Evolutionary conservation across 495 filamentous ascomycete genomes (phyloP), one percentile per base, ranked within the genome.

Genomic region (Trichoderma virens): DNA sequence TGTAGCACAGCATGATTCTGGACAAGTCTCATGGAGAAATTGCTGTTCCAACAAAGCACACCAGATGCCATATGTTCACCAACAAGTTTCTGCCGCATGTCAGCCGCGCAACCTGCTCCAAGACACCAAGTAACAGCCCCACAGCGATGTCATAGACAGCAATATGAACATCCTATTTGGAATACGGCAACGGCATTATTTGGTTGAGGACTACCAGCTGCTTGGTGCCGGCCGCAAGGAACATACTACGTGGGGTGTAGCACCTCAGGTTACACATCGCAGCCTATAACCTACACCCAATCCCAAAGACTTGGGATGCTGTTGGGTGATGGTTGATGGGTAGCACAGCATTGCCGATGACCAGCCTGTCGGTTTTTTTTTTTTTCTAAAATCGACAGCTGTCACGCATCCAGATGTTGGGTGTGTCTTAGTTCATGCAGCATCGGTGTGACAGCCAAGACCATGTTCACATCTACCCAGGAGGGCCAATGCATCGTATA

Each of bases 401-500:
- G 51, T n/a, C 51, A 56, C 16, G 25, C 51, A 18, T 56, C 4
- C 8, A 13, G 43, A 23, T n/a, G 51, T 30, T 56, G 51, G 27
- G 51, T 2, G 23, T 56, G 23, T 27, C 25, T 30, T 27, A 28
- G 51, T 27, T 56, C 51, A 56, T 56, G 25, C 25, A 56, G 51
- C 51, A 56, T 56, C 51, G 11, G 51, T 56, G 51, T 56, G 51
- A 27, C 51, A n/a, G 51, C 51, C 51, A 56, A 30, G 23, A 6
- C 23, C 51, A n/a, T n/a, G n/a, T 30, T 56, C 27, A 56, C 51
- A 56, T 30, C n/a, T n/a, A n/a, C n/a, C n/a, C n/a, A n/a, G n/a
- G 51, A n/a, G 9, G 25, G 51, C 51, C 16, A 30, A n/a, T 56
- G 23, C 51, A 27, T 13, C 11, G 51, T 30, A 11, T 28, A 20